Evolutionary conservation across 2,329 filamentous ascomycete species (phyloP).

Genomic region (Paecilomyces dactylethromorphus): DNA sequence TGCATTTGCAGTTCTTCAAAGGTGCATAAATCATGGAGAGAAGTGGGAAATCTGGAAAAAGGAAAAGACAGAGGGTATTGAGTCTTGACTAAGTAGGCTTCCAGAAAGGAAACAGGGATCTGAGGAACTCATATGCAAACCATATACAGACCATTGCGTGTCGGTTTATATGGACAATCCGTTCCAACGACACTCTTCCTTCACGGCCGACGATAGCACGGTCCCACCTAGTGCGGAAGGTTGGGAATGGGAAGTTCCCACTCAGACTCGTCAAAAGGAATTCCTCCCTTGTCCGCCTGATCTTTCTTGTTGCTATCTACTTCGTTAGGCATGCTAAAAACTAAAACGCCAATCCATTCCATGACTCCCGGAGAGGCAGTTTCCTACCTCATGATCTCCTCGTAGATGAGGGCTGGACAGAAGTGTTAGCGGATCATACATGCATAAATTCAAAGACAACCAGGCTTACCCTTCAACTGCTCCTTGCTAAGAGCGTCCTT

Average conservation of each 20-base stretch:
- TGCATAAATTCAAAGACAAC: neutral
- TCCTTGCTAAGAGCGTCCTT: slow-evolving; percentile 98
- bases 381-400: slow-evolving; percentile 78
- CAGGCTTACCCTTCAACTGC: slow-evolving; percentile 72
- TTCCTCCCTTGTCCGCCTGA: neutral
- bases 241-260: neutral
- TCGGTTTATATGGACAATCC: neutral
- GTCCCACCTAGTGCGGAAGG: neutral
- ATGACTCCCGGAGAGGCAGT: neutral
- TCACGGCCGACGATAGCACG: neutral
- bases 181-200: neutral
- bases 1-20: too few species aligned
- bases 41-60: too few species aligned
- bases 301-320: neutral
- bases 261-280: neutral
- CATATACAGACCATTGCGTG: neutral
- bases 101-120: too few species aligned
- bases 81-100: too few species aligned
- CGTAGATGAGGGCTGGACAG: slow-evolving; percentile 70
- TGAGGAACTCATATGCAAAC: neutral
- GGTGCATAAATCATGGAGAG: too few species aligned
- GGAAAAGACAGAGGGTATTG: too few species aligned
- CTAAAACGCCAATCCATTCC: neutral
- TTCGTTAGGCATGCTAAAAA: neutral
- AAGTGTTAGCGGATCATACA: slow-evolving; percentile 8